Conservation (phyloP, 805 yeast genomes). For the Kuraishia floccosa region DNA sequence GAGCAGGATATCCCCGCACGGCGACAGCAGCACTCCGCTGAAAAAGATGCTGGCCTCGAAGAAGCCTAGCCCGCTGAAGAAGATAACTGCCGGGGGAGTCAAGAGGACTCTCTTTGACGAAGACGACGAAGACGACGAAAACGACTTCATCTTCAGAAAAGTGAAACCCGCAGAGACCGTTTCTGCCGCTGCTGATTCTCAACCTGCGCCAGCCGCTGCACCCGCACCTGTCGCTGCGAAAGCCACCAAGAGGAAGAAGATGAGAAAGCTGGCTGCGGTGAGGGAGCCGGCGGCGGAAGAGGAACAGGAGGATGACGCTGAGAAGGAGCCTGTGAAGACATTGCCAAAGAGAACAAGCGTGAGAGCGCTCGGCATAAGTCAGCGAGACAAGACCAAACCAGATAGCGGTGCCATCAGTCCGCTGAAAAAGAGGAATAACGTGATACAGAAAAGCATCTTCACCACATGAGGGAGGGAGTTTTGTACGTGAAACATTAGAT, state of each 20-base stretch:
- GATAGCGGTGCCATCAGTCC: constrained; percentile 14
- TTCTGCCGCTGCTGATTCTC: too few relatives aligned
- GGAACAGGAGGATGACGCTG: constrained; percentile 4
- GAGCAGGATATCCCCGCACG: too few relatives aligned
- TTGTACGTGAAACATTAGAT: too few relatives aligned
- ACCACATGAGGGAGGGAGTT: too few relatives aligned
- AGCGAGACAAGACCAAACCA: too few relatives aligned
- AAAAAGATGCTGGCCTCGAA: neutral
- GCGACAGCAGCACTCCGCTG: neutral
- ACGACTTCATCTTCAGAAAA: constrained; percentile 2
- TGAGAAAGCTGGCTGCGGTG: constrained; percentile 2
- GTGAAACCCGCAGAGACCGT: too few relatives aligned
- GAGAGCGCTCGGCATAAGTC: too few relatives aligned
- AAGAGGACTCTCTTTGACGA: constrained; percentile 4
- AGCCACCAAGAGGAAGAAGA: constrained; percentile 5
- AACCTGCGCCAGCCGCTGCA: too few relatives aligned
- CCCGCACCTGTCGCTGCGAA: too few relatives aligned
- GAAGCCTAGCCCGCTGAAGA: constrained; percentile 1
- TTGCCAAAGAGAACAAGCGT: constrained; percentile 10
- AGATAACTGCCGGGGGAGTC: neutral
- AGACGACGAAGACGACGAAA: constrained; percentile 4
- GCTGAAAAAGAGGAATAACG: constrained; percentile 9
- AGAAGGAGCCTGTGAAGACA: constrained; percentile 7
- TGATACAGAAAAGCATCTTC: constrained; percentile 11
- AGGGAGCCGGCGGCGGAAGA: constrained; percentile 5